Base-by-base conservation (phyloP, 768 basidiomycete species). In the Phlebiopsis gigantea region DNA sequence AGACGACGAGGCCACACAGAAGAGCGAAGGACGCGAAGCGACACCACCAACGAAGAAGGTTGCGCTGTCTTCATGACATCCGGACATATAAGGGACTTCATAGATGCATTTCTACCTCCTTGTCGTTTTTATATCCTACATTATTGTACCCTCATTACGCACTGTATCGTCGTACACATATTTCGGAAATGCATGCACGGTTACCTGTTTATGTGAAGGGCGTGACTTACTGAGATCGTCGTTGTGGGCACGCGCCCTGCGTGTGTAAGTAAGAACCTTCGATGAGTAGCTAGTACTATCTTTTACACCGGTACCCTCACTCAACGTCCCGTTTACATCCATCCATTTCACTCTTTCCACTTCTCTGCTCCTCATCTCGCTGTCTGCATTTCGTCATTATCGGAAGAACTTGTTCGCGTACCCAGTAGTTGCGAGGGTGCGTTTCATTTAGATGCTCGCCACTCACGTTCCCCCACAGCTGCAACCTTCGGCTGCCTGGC, bases 11-110 rank as follows among this genome's bases (percentile, higher is more conserved):
- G 34, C 8, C 9, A 15, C 17, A 7, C 9, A 22, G 5, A 44
- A 31, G 28, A 29, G 21, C 76, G 77, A 63, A 72, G 31, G 42
- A 39, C 52, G 24, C 17, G 26, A 46, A 4, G 19, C 75, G 53
- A 84, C 80, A 41, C 88, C 88, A 47, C 86, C 85, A 2, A 65
- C 76, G 64, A 90, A 90, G 75, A 88, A 85, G 69, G 57, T 83
- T 51, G 83, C 85, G 24, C 66, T 88, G 61, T 68, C 69, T 56
- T 67, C 65, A 46, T 55, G 45, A 60, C 22, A 29, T 30, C 30
- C 26, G 34, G 22, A 39, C 22, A 26, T 14, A 34, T 41, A 21
- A n/a, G 30, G 50, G 31, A 51, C 47, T 30, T 51, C 29, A 6
- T 50, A 14, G 30, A 15, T n/a, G 25, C 29, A 34, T 50, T 31